These are phyloP conservation scores for Lasiodiplodia sp. DNA, from an alignment of 2,329 filamentous ascomycete species.

Conservation along the genomic window DNA sequence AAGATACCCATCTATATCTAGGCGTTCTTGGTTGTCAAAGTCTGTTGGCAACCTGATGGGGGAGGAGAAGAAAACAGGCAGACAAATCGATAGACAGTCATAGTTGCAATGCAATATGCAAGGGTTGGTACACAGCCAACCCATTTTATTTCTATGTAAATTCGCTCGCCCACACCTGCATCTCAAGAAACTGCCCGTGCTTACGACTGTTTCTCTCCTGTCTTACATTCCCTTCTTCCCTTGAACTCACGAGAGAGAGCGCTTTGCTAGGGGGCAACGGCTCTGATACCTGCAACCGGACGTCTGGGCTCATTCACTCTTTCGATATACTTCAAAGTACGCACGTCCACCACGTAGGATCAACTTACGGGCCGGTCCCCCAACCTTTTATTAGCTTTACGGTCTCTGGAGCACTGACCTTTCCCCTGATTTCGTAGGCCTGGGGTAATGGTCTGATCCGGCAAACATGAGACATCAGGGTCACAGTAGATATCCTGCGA, in stretches of 20 bases:
- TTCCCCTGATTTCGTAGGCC: not conserved
- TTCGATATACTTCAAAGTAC: not conserved
- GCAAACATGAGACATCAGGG: not conserved
- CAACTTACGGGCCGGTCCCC: not conserved
- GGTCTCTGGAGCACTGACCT: not conserved
- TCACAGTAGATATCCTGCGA: not conserved
- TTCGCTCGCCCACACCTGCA: not conserved
- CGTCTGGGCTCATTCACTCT: not conserved
- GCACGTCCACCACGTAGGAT: not conserved
- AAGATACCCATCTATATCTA: conserved; percentile 26
- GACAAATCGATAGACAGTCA: not conserved
- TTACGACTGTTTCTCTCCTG: not conserved
- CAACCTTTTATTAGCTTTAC: not conserved
- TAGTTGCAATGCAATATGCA: conserved; percentile 6
- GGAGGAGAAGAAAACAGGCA: not conserved
- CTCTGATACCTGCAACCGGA: not conserved
- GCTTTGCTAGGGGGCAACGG: too few species aligned
- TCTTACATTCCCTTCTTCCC: not conserved
- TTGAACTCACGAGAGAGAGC: too few species aligned
- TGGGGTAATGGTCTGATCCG: not conserved
- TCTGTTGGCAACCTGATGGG: not conserved
- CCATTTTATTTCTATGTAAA: not conserved
- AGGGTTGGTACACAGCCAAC: not conserved
- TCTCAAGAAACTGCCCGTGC: not conserved
- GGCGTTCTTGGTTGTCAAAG: conserved; percentile 18